Conservation (phyloP, 2,329 filamentous ascomycete genomes). For the Trichophyton rubrum region DNA sequence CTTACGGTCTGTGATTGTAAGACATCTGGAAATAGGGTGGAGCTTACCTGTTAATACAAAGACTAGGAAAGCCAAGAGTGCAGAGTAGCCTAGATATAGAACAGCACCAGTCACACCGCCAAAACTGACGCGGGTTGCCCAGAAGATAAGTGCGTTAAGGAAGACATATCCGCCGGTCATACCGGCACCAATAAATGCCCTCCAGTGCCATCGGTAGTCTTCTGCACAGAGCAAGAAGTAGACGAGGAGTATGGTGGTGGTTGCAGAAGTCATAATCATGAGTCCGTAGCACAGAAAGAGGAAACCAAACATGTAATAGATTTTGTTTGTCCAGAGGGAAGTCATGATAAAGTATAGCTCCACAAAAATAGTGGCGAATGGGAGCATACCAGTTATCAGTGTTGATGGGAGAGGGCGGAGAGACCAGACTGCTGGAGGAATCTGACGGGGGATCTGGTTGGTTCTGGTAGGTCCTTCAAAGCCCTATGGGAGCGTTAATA, state of each 20-base stretch:
- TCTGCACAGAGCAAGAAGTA: constrained; percentile 94
- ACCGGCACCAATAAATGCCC: constrained; percentile 80
- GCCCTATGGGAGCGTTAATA: constrained; percentile 25
- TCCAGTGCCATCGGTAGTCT: constrained; percentile 99
- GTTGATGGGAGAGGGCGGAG: constrained; percentile 79
- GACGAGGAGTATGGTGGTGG: constrained; percentile 84
- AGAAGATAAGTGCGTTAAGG: constrained; percentile 79
- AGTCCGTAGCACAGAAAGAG: constrained; percentile 93
- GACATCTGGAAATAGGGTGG: constrained; percentile 4
- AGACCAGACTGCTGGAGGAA: constrained; percentile 72
- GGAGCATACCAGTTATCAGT: constrained; percentile 80
- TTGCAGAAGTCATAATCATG: constrained; percentile 90
- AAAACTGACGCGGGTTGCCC: constrained; percentile 75
- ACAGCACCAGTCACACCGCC: constrained; percentile 75
- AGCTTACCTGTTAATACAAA: constrained; percentile 84
- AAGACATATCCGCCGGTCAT: constrained; percentile 89
- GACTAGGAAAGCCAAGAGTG: constrained; percentile 76
- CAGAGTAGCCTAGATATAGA: constrained; percentile 86
- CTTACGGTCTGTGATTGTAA: neutral
- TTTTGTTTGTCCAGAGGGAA: constrained; percentile 95
- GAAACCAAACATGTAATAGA: constrained; percentile 99
- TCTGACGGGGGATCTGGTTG: constrained; percentile 96
- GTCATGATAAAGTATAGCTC: constrained; percentile 99
- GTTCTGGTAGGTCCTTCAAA: constrained; percentile 76
- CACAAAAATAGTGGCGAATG: constrained; percentile 93